Evolutionary conservation across 2,329 filamentous ascomycete species (phyloP).

Genomic region (Paecilomyces dactylethromorphus): DNA sequence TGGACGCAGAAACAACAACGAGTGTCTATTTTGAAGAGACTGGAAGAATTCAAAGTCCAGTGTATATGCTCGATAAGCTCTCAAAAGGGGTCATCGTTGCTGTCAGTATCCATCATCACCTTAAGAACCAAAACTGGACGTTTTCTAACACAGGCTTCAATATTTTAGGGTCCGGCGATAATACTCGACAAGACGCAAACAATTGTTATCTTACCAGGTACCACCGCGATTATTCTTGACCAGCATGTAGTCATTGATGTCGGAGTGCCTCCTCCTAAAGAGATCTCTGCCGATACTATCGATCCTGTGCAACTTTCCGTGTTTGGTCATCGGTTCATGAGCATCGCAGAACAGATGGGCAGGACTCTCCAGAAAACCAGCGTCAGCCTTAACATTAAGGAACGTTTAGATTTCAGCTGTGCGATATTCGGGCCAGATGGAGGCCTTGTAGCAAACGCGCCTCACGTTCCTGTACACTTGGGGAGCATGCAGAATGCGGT

Average conservation of each 20-base stretch:
- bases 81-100: not conserved
- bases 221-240: conserved; percentile 30
- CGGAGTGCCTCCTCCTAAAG: conserved; percentile 1
- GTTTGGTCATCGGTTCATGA: conserved; percentile 47
- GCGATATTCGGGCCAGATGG: conserved; percentile 69
- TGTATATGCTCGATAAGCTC: conserved; percentile 9
- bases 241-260: conserved; percentile 35
- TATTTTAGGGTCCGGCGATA: conserved; percentile 13
- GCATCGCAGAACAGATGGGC: conserved; percentile 49
- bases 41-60: conserved; percentile 7
- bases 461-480: conserved; percentile 71
- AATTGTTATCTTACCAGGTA: conserved; percentile 33
- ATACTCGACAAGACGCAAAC: conserved; percentile 40
- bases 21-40: conserved; percentile 11
- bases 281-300: conserved; percentile 15
- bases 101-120: not conserved
- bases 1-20: not conserved
- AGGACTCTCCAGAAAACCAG: conserved; percentile 43
- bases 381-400: conserved; percentile 62
- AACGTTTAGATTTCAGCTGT: conserved; percentile 76
- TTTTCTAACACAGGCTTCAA: not conserved
- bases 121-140: not conserved
- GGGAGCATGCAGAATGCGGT: conserved; percentile 77
- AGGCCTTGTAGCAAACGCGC: conserved; percentile 59
- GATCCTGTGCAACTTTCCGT: conserved; percentile 43